Conservation (phyloP, 2,329 filamentous ascomycete genomes). For the Zelopaecilomyces penicillatus region DNA sequence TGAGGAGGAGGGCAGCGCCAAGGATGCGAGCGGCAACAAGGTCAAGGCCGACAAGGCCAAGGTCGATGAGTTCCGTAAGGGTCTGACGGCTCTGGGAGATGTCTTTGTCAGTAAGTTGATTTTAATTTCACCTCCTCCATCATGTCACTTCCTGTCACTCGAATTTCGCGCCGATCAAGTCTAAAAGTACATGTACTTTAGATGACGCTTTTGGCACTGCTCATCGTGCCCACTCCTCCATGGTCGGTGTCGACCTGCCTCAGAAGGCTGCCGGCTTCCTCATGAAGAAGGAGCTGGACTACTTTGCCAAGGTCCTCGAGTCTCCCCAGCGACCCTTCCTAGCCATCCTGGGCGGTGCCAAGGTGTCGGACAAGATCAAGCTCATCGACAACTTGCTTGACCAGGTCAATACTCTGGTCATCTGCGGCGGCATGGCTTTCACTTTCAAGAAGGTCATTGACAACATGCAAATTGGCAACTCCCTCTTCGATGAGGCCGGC, state of each 20-base stretch:
- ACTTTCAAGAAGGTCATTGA: constrained; percentile 99
- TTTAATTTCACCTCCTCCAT: neutral
- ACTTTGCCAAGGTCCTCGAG: constrained; percentile 96
- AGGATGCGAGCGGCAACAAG: constrained; percentile 93
- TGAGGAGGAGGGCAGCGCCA: constrained; percentile 94
- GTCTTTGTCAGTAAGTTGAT: constrained; percentile 79
- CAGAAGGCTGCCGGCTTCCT: constrained; percentile 97
- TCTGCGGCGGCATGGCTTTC: constrained; percentile 98
- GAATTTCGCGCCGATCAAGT: neutral
- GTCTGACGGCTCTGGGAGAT: constrained; percentile 87
- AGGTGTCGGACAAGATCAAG: constrained; percentile 99
- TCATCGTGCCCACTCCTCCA: constrained; percentile 97
- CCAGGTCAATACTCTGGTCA: constrained; percentile 94
- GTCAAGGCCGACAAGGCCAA: constrained; percentile 92
- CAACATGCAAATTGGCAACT: constrained; percentile 80
- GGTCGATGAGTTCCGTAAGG: constrained; percentile 91
- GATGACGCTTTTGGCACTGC: constrained; percentile 98
- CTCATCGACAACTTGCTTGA: constrained; percentile 97
- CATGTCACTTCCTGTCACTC: neutral
- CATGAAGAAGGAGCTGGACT: constrained; percentile 99
- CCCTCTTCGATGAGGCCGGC: constrained; percentile 87
- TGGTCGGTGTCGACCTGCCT: constrained; percentile 93
- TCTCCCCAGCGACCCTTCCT: constrained; percentile 91
- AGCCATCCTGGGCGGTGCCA: constrained; percentile 94
- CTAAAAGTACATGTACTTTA: constrained; percentile 28